A percentile compares a stretch with the other conserved stretches of the same genome.
Evolutionary conservation across 805 yeast genomes (phyloP).

Genomic region (Ogataea paradorogensis): DNA sequence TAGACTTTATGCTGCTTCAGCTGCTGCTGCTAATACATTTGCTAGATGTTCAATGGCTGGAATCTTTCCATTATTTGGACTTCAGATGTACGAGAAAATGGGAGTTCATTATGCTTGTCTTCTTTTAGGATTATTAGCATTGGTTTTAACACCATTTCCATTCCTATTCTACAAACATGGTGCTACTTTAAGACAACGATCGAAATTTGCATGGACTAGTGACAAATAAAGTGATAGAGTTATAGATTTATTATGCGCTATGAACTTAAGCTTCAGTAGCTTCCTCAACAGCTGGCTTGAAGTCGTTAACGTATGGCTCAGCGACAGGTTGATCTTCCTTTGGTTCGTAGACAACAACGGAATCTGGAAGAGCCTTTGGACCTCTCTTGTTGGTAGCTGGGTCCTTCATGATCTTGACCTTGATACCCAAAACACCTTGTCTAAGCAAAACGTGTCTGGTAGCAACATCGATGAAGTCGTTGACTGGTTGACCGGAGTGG

Average conservation of each 20-base stretch:
- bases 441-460: slow-evolving; percentile 99
- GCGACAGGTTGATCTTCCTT: slow-evolving; percentile 85
- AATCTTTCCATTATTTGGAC: slow-evolving; percentile 54
- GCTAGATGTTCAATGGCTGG: slow-evolving; percentile 55
- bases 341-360: slow-evolving; percentile 88
- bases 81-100: slow-evolving; percentile 52
- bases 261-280: slow-evolving; percentile 32
- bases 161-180: slow-evolving; percentile 51
- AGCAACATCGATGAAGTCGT: slow-evolving; percentile 97
- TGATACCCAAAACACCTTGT: slow-evolving; percentile 99
- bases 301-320: slow-evolving; percentile 80
- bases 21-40: slow-evolving; percentile 49
- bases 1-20: slow-evolving; percentile 50
- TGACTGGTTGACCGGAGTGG: slow-evolving; percentile 99
- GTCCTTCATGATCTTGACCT: slow-evolving; percentile 99
- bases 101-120: slow-evolving; percentile 60
- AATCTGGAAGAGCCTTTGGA: slow-evolving; percentile 93
- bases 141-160: slow-evolving; percentile 53
- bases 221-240: background rate
- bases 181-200: slow-evolving; percentile 39
- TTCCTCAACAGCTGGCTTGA: slow-evolving; percentile 47
- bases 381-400: slow-evolving; percentile 83
- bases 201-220: slow-evolving; percentile 45
- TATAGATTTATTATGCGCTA: slow-evolving; percentile 5
- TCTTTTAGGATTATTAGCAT: slow-evolving; percentile 48